Conservation (phyloP, 1,139 yeast species). For the Suhomyces ambrosiae region DNA sequence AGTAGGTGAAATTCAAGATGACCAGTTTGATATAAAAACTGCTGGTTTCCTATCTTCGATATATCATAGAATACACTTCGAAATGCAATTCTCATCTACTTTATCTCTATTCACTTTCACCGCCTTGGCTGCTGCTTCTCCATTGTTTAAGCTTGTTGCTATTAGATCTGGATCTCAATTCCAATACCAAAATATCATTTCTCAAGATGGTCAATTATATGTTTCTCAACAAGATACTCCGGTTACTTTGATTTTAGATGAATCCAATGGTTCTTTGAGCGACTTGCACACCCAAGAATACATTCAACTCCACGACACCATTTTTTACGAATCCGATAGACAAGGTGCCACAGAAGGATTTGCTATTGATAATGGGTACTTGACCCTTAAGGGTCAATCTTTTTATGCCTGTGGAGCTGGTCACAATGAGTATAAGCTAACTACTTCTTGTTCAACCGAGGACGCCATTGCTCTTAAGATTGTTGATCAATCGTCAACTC, state of each 20-base stretch:
- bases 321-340: constrained; percentile 22
- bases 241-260: constrained; percentile 4
- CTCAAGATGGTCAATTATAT: constrained; percentile 2
- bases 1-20: too few species aligned
- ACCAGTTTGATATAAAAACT: too few species aligned
- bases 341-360: constrained; percentile 7
- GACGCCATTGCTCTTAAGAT: constrained; percentile 16
- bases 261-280: constrained; percentile 4
- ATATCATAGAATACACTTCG: too few species aligned
- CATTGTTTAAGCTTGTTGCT: constrained; percentile 15
- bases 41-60: too few species aligned
- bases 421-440: constrained; percentile 4
- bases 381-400: constrained; percentile 4
- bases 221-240: constrained; percentile 1
- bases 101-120: constrained; percentile 20
- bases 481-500: constrained; percentile 7
- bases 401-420: constrained; percentile 11
- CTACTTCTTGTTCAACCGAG: constrained; percentile 6
- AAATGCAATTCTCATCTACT: constrained; percentile 16
- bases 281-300: constrained; percentile 3
- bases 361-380: constrained; percentile 8
- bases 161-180: constrained; percentile 11
- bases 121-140: constrained; percentile 26
- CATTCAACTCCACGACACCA: not conserved
- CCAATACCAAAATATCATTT: constrained; percentile 4